Evolutionary conservation across 2,329 filamentous ascomycete genomes (phyloP), one percentile per base, ranked within the genome.

Genomic region (Cladosporium velox): DNA sequence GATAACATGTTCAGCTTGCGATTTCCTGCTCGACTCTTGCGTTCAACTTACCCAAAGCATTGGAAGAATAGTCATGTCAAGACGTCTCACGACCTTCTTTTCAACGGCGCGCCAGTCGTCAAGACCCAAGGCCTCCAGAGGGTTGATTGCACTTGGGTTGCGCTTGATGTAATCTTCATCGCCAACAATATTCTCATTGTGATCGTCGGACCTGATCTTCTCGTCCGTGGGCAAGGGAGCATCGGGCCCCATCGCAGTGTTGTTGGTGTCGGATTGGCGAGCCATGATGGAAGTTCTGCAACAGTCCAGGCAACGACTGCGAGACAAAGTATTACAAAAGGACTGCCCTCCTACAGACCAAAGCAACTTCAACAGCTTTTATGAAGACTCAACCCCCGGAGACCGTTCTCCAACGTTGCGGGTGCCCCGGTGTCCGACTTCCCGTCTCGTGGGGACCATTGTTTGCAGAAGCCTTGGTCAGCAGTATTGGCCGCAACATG

Each of bases 21-120:
- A 21, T 47, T 12, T 10, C 21, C n/a, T 47, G n/a, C 41, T 47
- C n/a, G 41, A 21, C n/a, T 3, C 41, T 47, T 47, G 3, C 3
- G n/a, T 4, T 12, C n/a, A 11, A 24, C 8, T 47, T 52, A 30
- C 49, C 58, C 58, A 60, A 18, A 60, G 38, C 58, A 60, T 61
- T 2, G 59, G 59, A 12, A 61, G 24, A 15, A 61, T 26, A 1
- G 59, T 61, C 59, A 52, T 61, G 28, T 61, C 59, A 4, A 61
- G 59, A 49, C 59, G 59, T 32, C 28, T 61, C 18, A 61, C 59
- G 28, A 61, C 41, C 44, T 61, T 61, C 41, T 52, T 61, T 30
- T 61, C 59, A 12, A 61, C 28, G 4, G 18, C 59, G 2, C 41
- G 8, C 59, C 41, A 49, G 28, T 61, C 24, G 3, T 47, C 38